phyloP scores from a whole-genome alignment of 2,329 filamentous ascomycete species.

The Sporothrix pallida region DNA sequence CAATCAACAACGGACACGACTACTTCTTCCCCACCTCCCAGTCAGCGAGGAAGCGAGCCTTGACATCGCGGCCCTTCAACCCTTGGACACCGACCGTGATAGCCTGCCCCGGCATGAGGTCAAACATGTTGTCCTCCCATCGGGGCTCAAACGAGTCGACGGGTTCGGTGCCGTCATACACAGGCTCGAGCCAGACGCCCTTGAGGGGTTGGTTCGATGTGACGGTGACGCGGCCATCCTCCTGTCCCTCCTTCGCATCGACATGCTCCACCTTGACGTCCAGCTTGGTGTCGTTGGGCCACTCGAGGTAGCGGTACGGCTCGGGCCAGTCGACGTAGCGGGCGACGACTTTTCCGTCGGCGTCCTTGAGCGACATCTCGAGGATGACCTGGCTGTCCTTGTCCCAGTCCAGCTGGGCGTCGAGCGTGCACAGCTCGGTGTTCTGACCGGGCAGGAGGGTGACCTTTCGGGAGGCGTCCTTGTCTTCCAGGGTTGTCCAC shows the following conservation, averaged over 20 bases:
- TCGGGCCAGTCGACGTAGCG: constrained; percentile 75
- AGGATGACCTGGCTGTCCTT: constrained; percentile 55
- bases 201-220: constrained; percentile 23
- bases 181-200: constrained; percentile 29
- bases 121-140: constrained; percentile 33
- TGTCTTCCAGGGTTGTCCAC: background rate
- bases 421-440: constrained; percentile 11
- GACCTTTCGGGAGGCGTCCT: background rate
- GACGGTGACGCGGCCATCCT: background rate
- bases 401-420: constrained; percentile 43
- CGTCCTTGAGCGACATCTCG: background rate
- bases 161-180: constrained; percentile 24
- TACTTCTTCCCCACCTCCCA: constrained; percentile 20
- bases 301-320: constrained; percentile 70
- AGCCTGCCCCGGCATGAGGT: constrained; percentile 22
- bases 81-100: constrained; percentile 18
- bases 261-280: constrained; percentile 46
- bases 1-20: background rate
- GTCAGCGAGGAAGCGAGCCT: constrained; percentile 19
- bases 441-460: constrained; percentile 16
- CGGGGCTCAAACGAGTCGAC: constrained; percentile 8
- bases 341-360: constrained; percentile 52
- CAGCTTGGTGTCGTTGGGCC: constrained; percentile 48
- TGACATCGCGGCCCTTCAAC: background rate
- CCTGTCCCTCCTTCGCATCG: background rate